These are phyloP conservation scores for Phytophthora uliginosa DNA, from an alignment of 352 stramenopile genomes.

Conservation along the genomic window DNA sequence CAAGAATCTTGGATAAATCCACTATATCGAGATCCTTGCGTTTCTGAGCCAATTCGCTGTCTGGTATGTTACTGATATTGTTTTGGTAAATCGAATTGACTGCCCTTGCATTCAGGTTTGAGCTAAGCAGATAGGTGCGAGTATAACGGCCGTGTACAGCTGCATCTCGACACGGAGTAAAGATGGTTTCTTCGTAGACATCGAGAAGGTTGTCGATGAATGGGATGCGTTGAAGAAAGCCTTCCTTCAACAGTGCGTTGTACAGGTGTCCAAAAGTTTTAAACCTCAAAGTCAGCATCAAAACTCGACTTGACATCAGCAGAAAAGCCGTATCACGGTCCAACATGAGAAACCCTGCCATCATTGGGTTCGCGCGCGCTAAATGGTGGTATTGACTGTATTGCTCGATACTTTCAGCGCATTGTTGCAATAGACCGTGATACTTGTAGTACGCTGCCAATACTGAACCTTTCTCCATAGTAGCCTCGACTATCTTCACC, in stretches of 20 bases:
- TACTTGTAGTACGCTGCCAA: background rate
- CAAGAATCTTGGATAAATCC: background rate
- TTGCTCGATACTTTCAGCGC: background rate
- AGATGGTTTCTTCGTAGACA: background rate
- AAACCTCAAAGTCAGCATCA: background rate
- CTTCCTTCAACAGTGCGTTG: background rate
- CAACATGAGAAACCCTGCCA: background rate
- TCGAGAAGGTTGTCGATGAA: background rate
- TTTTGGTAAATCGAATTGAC: background rate
- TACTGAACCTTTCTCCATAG: background rate
- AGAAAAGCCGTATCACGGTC: background rate
- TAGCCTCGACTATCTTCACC: background rate
- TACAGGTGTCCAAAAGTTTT: background rate
- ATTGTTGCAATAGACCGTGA: background rate
- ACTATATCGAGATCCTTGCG: background rate
- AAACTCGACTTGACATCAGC: background rate
- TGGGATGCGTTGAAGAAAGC: background rate
- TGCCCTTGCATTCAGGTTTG: background rate
- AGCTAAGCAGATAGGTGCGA: background rate
- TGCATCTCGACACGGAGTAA: background rate
- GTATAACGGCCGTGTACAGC: background rate
- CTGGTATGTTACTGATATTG: background rate
- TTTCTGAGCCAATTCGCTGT: background rate
- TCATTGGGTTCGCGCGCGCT: background rate
- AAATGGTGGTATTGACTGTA: background rate